phyloP scores from a whole-genome alignment of 2,329 filamentous ascomycete species.

The Ophiostoma quercus region DNA sequence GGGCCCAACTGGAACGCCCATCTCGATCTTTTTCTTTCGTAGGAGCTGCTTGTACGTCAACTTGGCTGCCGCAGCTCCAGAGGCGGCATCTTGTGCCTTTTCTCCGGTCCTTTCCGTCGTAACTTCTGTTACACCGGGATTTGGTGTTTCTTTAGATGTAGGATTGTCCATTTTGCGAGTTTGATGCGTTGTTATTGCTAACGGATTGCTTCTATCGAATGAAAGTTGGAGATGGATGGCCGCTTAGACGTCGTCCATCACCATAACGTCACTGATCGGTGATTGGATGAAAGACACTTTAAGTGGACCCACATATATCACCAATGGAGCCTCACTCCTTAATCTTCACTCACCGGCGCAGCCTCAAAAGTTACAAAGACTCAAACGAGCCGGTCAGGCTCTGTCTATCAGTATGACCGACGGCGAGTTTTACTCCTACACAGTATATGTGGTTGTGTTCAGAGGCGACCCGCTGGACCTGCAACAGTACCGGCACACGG shows the following conservation, averaged over 20 bases:
- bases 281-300: no score
- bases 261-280: no score
- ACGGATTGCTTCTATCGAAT: neutral
- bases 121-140: no score
- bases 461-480: conserved; percentile 2
- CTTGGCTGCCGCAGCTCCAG: neutral
- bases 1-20: neutral
- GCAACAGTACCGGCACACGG: conserved; percentile 11
- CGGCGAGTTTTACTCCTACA: neutral
- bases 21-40: neutral
- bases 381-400: no score
- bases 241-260: no score
- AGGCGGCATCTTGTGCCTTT: neutral
- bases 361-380: no score
- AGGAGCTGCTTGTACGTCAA: neutral
- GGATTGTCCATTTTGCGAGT: neutral
- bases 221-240: neutral
- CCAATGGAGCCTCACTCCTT: no score
- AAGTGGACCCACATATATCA: no score
- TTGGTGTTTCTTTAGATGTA: neutral
- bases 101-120: neutral
- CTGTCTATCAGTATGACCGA: neutral
- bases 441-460: neutral
- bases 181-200: neutral
- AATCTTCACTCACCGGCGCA: no score